These are phyloP conservation scores for Blastobotrys muscicola DNA, from an alignment of 805 yeast genomes.

Conservation along the genomic window DNA sequence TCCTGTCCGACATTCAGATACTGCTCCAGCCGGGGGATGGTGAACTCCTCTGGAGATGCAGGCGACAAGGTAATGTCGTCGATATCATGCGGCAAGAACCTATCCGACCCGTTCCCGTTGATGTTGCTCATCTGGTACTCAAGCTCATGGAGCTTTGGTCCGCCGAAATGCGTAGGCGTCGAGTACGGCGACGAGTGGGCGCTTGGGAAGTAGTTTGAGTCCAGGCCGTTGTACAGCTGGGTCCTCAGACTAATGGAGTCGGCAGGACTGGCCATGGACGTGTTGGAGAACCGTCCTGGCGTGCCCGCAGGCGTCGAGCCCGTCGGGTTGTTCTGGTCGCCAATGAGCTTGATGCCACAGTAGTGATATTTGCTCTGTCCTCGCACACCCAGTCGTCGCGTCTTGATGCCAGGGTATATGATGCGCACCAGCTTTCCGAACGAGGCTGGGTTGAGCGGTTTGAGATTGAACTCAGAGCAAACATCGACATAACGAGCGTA, in stretches of 20 bases:
- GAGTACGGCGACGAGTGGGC: too few species aligned
- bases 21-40: conserved; percentile 30
- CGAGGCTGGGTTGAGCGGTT: conserved; percentile 64
- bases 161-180: neutral
- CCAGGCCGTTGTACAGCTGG: too few species aligned
- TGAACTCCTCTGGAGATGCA: conserved; percentile 3
- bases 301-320: conserved; percentile 23
- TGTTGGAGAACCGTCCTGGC: conserved; percentile 9
- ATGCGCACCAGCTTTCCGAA: conserved; percentile 66
- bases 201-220: too few species aligned
- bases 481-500: conserved; percentile 54
- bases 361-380: conserved; percentile 81
- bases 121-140: neutral
- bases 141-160: neutral
- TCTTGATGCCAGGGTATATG: conserved; percentile 55
- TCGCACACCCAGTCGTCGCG: conserved; percentile 72
- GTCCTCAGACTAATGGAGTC: too few species aligned
- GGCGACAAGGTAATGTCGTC: conserved; percentile 10
- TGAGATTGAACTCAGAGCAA: conserved; percentile 45
- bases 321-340: conserved; percentile 21
- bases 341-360: conserved; percentile 55
- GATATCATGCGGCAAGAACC: conserved; percentile 3
- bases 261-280: too few species aligned
- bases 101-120: neutral
- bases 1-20: conserved; percentile 39